Base-by-base conservation (phyloP, 2,329 filamentous ascomycete genomes). In the Teratosphaeriaceae sp. region DNA sequence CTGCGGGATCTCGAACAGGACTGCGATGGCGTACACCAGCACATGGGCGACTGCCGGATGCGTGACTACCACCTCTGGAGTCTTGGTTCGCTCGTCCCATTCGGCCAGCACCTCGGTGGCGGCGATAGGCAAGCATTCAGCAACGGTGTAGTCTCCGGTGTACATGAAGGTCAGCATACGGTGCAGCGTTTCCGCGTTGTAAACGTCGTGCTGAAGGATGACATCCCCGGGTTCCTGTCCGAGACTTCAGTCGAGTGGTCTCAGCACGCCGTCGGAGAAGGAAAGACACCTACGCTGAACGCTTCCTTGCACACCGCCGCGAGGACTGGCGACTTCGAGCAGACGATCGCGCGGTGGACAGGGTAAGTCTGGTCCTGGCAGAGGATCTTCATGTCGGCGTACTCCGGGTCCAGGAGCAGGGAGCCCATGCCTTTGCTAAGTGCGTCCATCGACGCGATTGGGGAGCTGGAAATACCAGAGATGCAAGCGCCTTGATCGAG, bases 81-180 rank as follows among this genome's bases (percentile, higher is more conserved):
- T n/a, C n/a, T n/a, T n/a, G n/a, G n/a, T n/a, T n/a, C n/a, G n/a
- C n/a, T n/a, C n/a, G n/a, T n/a, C n/a, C n/a, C n/a, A n/a, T n/a
- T n/a, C n/a, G n/a, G n/a, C n/a, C n/a, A n/a, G n/a, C n/a, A n/a
- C n/a, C n/a, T n/a, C n/a, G n/a, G n/a, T n/a, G n/a, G n/a, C n/a
- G n/a, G n/a, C n/a, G n/a, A n/a, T n/a, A n/a, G n/a, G n/a, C n/a
- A n/a, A n/a, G n/a, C n/a, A n/a, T n/a, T n/a, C n/a, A n/a, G n/a
- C n/a, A n/a, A n/a, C 19, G 13, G 16, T 41, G 42, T 54, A 54
- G 13, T 45, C 39, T 6, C 41, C 45, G 4, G 35, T 21, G 35
- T 53, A 51, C 21, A 55, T 44, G 39, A 38, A 53, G 7, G 46
- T 40, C 2, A 55, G 36, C 42, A 55, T 40, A 7, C 42, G 39